phyloP scores from a whole-genome alignment of 1,284 basidiomycete genomes.

The Termitomyces sp. region DNA sequence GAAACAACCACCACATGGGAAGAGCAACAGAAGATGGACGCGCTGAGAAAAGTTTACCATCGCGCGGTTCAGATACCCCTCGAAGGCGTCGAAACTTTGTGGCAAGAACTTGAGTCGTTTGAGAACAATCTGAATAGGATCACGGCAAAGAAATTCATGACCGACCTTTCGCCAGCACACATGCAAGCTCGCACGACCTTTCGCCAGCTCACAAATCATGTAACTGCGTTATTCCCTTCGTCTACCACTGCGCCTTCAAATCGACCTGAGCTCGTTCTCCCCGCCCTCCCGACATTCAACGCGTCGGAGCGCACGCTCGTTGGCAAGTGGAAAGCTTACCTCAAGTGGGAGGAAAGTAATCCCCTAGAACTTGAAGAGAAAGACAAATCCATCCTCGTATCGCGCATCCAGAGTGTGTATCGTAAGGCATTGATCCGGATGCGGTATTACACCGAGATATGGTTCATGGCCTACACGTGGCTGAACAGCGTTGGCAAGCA shows the following conservation, averaged over 20 bases:
- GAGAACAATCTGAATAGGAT: constrained; percentile 89
- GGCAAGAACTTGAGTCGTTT: constrained; percentile 93
- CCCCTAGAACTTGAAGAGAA: constrained; percentile 89
- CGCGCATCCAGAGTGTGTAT: constrained; percentile 79
- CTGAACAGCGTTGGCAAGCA: constrained; percentile 64
- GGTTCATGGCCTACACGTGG: constrained; percentile 92
- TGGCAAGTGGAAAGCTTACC: constrained; percentile 84
- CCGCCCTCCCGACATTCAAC: constrained; percentile 71
- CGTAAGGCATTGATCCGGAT: constrained; percentile 84
- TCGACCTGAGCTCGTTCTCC: constrained; percentile 55
- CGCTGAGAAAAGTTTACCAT: constrained; percentile 87
- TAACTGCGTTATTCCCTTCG: constrained; percentile 58
- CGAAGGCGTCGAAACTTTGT: constrained; percentile 88
- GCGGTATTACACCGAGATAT: constrained; percentile 93
- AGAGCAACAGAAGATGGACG: constrained; percentile 92
- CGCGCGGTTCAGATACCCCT: constrained; percentile 91
- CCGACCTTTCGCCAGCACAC: constrained; percentile 72
- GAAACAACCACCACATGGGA: constrained; percentile 88
- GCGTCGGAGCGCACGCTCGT: constrained; percentile 70
- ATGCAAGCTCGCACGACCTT: constrained; percentile 93
- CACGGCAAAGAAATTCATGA: constrained; percentile 93
- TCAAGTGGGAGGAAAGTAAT: constrained; percentile 96
- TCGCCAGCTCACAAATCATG: constrained; percentile 76
- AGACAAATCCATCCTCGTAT: constrained; percentile 63
- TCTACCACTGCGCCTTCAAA: constrained; percentile 31